A percentile compares a stretch with the other conserved stretches of the same genome.
These are phyloP conservation scores for Mycena vitilis DNA, from an alignment of 768 basidiomycete genomes.

Conservation along the genomic window DNA sequence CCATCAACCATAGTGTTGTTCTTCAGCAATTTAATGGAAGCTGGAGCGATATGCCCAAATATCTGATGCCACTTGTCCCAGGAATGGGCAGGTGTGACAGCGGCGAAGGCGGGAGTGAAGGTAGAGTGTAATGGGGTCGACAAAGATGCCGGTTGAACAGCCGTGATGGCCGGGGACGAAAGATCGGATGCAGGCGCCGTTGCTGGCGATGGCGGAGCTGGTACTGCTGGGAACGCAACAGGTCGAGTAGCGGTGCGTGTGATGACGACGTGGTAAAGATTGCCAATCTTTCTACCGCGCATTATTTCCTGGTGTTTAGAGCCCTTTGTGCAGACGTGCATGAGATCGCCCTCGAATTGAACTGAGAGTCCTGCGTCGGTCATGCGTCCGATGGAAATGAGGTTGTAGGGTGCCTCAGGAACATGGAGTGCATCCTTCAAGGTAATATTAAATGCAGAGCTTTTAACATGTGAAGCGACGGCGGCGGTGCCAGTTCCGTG, in stretches of 20 bases:
- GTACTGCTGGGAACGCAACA: too few relatives aligned
- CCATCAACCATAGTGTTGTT: constrained; percentile 38
- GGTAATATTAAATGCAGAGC: constrained; percentile 9
- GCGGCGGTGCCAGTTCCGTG: constrained; percentile 15
- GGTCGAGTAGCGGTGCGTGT: not conserved
- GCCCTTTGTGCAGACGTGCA: too few relatives aligned
- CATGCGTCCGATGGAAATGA: constrained; percentile 34
- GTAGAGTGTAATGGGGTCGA: not conserved
- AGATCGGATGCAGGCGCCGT: not conserved
- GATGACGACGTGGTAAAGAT: constrained; percentile 8
- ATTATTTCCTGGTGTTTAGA: too few relatives aligned
- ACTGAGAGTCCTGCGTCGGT: not conserved
- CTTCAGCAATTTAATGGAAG: constrained; percentile 33
- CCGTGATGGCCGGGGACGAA: not conserved
- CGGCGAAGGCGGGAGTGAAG: constrained; percentile 16
- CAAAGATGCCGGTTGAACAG: not conserved
- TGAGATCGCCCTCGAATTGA: too few relatives aligned
- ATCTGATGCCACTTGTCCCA: too few relatives aligned
- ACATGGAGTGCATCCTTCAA: not conserved
- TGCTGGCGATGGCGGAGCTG: not conserved
- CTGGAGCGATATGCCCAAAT: not conserved
- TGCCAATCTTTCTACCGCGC: too few relatives aligned
- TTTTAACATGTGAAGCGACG: constrained; percentile 17
- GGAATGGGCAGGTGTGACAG: constrained; percentile 19
- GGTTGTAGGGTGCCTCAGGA: constrained; percentile 28